Evolutionary conservation across 2,329 filamentous ascomycete species (phyloP), one percentile per base, ranked within the genome.

Genomic region (Penicillium sclerotigenum): DNA sequence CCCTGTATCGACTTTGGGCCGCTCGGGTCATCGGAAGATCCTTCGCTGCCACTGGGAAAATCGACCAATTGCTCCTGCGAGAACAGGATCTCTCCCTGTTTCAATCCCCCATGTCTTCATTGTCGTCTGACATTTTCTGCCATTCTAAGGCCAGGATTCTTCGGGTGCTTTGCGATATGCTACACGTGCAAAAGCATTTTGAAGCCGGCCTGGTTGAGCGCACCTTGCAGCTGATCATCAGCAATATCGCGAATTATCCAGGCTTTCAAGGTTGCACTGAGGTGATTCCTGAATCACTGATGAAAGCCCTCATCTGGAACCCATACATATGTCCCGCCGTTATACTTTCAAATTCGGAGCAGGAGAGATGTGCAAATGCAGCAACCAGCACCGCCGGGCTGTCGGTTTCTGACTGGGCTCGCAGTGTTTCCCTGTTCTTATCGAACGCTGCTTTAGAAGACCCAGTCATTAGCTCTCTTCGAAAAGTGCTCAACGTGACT

Each of bases 1-100:
- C 83, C 26, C 82, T 85, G 16, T 97, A 94, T 69, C 77, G 91
- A 0, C 77, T 89, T 1, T 99, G 95, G 95, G 89, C 90, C 42
- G 92, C 90, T 3, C 83, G 87, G 59, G 88, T 92, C 2, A 79
- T 97, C 42, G 94, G 95, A 8, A 84, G 91, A 68, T 87, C 90
- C 0, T 97, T 92, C 73, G 86, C 88, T 37, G 83, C 89, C 16
- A 89, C 86, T 28, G 91, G 91, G 1, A 79, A 84, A 52, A 62
- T 86, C 79, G 64, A 75, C 72, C 60, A 80, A 73, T 64, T 73
- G 75, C 52, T 80, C 74, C 46, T 78, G 68, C 63, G 80, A 55
- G 74, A 79, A 50, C 74, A 77, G 42, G 68, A 71, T 24, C 58
- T 64, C 20, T 56, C 51, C 2, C 47, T 73, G 1, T 70, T 73